Evolutionary conservation across 2,329 filamentous ascomycete species (phyloP), one percentile per base, ranked within the genome.

Genomic region (Colletotrichum kahawae): DNA sequence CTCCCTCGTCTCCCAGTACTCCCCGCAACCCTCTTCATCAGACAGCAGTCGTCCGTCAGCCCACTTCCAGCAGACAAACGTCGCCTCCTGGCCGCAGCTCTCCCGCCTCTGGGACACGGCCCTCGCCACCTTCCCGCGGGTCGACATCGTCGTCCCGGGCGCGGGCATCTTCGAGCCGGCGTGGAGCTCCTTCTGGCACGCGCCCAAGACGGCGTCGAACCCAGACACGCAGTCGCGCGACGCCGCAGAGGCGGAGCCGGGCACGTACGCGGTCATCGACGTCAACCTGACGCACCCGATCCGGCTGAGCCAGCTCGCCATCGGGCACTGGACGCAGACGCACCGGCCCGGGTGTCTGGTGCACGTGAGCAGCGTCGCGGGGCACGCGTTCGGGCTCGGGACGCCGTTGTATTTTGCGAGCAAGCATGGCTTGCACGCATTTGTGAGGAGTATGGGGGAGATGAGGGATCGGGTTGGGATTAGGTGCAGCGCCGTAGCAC

Each of bases 271-370:
- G 36, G 78, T 82, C 21, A 67, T 86, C 4, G 82, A 83, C 67
- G 81, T 85, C 67, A 86, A 86, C 74, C 77, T 86, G 36, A 78
- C 81, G 10, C 79, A 82, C 29, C 85, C 85, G 3, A 83, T 85
- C 54, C 82, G 84, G 21, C 75, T 84, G 59, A 82, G 80, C 38
- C 84, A 86, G 78, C 77, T 86, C 31, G 85, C 83, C 43, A 80
- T 86, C 38, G 79, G 81, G 5, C 77, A 85, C 75, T 86, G 85
- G 84, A 82, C 82, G 10, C 78, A 79, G 75, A 57, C 70, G 51
- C 80, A 78, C 62, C 74, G 77, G 12, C 76, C 78, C 3, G 84
- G 82, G 1, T 80, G 79, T 59, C 66, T 86, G 31, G 74, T 85
- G 27, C 78, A 82, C 57, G 79, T 85, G 12, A 80, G 82, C 36